A percentile compares a stretch with the other conserved stretches of the same genome.
phyloP scores from a whole-genome alignment of 305 asterid species.

The Caryopteris hybrid region DNA sequence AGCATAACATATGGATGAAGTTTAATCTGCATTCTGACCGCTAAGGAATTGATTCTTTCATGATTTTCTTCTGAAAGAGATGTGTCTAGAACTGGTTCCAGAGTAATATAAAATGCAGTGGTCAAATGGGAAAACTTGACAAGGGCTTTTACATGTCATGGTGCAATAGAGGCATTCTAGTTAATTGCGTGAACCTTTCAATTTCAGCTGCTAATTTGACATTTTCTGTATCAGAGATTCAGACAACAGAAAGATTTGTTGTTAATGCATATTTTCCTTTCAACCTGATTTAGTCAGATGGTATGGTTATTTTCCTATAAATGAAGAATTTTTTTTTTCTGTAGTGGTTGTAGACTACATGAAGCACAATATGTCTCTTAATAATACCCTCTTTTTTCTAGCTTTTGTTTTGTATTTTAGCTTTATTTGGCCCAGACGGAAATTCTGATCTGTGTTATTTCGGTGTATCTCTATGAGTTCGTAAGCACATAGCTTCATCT shows the following conservation, averaged over 20 bases:
- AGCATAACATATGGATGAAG: too few relatives aligned
- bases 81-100: too few relatives aligned
- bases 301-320: background rate
- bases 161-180: background rate
- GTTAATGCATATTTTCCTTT: background rate
- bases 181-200: background rate
- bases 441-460: background rate
- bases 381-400: background rate
- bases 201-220: background rate
- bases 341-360: background rate
- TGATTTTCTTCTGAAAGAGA: too few relatives aligned
- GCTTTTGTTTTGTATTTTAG: background rate
- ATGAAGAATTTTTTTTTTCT: too few relatives aligned
- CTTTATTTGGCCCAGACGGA: background rate
- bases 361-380: too few relatives aligned
- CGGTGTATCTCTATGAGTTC: background rate
- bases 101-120: too few relatives aligned
- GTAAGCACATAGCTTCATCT: background rate
- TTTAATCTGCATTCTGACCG: too few relatives aligned
- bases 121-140: too few relatives aligned
- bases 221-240: background rate
- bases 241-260: background rate
- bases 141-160: background rate
- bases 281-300: background rate
- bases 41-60: too few relatives aligned